Evolutionary conservation across 2,329 filamentous ascomycete genomes (phyloP).

Genomic region (Fusarium albidum): DNA sequence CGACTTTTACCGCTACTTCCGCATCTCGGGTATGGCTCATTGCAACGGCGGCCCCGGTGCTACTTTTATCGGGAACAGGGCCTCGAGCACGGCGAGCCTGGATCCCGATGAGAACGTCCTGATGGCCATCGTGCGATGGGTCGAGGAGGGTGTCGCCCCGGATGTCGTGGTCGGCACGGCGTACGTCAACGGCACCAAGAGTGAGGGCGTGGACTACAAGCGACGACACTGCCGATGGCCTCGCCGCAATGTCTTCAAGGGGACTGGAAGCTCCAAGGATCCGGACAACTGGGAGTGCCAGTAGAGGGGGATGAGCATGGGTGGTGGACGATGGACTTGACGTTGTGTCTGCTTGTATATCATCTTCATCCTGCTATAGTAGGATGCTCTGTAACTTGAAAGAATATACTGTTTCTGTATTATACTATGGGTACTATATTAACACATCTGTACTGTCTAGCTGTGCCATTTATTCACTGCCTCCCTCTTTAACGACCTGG

Average conservation of each 20-base stretch:
- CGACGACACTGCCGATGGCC: slow-evolving; percentile 48
- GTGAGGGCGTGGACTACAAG: slow-evolving; percentile 39
- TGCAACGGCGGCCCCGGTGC: slow-evolving; percentile 61
- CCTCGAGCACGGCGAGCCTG: slow-evolving; percentile 18
- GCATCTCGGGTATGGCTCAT: slow-evolving; percentile 59
- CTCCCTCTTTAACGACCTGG: too few species aligned
- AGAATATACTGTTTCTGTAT: too few species aligned
- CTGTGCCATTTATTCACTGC: too few species aligned
- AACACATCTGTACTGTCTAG: too few species aligned
- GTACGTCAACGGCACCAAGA: slow-evolving; percentile 39
- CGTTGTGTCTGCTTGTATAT: too few species aligned
- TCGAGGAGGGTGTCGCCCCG: slow-evolving; percentile 51
- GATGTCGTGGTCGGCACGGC: slow-evolving; percentile 48
- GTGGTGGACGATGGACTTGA: too few species aligned
- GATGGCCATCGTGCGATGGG: slow-evolving; percentile 57
- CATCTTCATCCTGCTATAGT: too few species aligned
- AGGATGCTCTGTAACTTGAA: too few species aligned
- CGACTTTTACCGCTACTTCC: slow-evolving; percentile 61
- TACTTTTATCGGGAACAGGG: slow-evolving; percentile 41
- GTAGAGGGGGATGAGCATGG: too few species aligned
- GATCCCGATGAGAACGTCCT: slow-evolving; percentile 55
- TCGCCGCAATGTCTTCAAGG: slow-evolving; percentile 43
- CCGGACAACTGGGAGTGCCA: slow-evolving; percentile 3
- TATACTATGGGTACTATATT: too few species aligned
- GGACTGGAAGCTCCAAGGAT: slow-evolving; percentile 31